These are phyloP conservation scores for Madurella fahalii DNA, from an alignment of 2,329 filamentous ascomycete species.

Conservation along the genomic window DNA sequence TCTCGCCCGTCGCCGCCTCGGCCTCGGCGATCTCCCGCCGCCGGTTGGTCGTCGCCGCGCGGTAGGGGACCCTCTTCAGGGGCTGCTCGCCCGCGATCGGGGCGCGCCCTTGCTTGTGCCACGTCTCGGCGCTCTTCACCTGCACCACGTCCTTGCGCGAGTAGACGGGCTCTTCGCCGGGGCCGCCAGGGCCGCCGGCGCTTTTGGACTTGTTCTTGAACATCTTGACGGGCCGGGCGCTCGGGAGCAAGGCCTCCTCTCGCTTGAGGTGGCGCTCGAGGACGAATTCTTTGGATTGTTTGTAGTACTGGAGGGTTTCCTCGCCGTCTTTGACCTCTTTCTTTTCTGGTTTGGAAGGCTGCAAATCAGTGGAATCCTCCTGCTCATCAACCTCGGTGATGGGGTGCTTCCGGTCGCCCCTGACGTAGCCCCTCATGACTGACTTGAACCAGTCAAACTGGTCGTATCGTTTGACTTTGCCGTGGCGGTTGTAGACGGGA, in stretches of 20 bases:
- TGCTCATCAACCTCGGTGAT: constrained; percentile 69
- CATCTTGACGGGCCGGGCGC: constrained; percentile 64
- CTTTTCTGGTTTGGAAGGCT: constrained; percentile 66
- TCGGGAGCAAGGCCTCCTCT: constrained; percentile 78
- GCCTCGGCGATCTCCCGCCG: constrained; percentile 86
- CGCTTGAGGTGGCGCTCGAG: constrained; percentile 82
- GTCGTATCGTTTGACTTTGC: constrained; percentile 72
- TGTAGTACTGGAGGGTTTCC: constrained; percentile 84
- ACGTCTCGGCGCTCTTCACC: constrained; percentile 90
- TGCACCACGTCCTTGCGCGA: constrained; percentile 72
- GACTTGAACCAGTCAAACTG: constrained; percentile 85
- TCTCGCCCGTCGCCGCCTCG: constrained; percentile 73
- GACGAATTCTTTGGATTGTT: constrained; percentile 78
- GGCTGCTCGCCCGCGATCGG: constrained; percentile 67
- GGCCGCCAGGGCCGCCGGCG: constrained; percentile 42
- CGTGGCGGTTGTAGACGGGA: constrained; percentile 70
- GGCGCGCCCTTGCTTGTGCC: constrained; percentile 92
- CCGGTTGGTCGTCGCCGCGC: constrained; percentile 82
- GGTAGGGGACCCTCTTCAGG: constrained; percentile 82
- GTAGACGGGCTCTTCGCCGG: constrained; percentile 76
- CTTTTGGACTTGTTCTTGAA: constrained; percentile 75
- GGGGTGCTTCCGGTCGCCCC: constrained; percentile 46
- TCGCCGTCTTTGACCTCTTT: constrained; percentile 70
- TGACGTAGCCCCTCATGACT: constrained; percentile 68
- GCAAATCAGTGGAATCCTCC: constrained; percentile 75